These are phyloP conservation scores for Chenopodium suecicum DNA, from an alignment of 148 eudicot species.

Conservation along the genomic window DNA sequence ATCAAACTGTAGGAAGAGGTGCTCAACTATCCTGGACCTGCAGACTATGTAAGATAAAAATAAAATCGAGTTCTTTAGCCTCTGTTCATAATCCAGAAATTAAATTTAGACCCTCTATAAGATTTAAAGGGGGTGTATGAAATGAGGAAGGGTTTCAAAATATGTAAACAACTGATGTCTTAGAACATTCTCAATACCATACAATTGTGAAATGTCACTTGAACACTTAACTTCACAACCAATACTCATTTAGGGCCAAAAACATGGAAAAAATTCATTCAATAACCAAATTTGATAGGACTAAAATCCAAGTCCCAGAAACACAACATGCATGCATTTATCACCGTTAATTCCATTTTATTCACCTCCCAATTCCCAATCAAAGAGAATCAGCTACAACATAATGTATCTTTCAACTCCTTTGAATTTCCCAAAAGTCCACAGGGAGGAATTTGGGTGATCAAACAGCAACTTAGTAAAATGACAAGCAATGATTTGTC, in stretches of 20 bases:
- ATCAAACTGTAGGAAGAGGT: too few relatives aligned
- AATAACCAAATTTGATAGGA: too few relatives aligned
- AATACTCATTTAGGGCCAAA: too few relatives aligned
- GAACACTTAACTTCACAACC: too few relatives aligned
- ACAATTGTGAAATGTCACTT: background rate
- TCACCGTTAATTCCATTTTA: too few relatives aligned
- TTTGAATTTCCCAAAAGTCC: slow-evolving; percentile 8
- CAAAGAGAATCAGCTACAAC: background rate
- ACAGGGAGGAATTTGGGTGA: slow-evolving; percentile 16
- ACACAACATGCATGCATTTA: too few relatives aligned
- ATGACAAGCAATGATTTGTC: slow-evolving; percentile 26
- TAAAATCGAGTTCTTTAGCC: too few relatives aligned
- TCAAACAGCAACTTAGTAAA: slow-evolving; percentile 23
- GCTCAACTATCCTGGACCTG: background rate
- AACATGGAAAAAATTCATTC: too few relatives aligned
- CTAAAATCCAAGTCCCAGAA: too few relatives aligned
- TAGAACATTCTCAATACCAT: background rate
- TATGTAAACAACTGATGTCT: background rate
- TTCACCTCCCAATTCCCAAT: background rate
- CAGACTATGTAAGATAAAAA: background rate
- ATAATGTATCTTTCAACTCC: slow-evolving; percentile 4
- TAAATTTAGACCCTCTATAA: background rate
- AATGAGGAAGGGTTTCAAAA: background rate
- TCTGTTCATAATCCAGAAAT: too few relatives aligned
- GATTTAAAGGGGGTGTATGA: background rate